Evolutionary conservation across 1,284 basidiomycete genomes (phyloP).

Genomic region (Volvariella volvacea): DNA sequence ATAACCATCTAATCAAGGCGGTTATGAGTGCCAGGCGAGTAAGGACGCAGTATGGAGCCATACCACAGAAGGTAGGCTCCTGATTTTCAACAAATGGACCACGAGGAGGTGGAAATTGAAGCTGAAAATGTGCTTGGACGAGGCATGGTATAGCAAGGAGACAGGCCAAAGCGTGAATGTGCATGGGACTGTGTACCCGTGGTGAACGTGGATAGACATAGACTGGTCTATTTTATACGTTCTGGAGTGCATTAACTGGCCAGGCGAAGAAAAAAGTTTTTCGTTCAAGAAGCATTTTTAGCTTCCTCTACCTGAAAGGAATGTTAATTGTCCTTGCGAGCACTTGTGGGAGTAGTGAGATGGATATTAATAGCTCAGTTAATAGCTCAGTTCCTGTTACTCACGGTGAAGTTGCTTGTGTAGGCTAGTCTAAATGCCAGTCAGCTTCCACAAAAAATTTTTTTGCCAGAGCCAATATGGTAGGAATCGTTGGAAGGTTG

Average conservation of each 20-base stretch:
- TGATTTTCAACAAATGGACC: slow-evolving; percentile 45
- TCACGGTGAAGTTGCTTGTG: too few species aligned
- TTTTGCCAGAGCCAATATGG: slow-evolving; percentile 2
- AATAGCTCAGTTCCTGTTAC: too few species aligned
- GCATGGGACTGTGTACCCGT: slow-evolving; percentile 26
- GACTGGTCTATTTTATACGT: not conserved
- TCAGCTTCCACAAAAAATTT: too few species aligned
- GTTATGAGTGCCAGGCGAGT: too few species aligned
- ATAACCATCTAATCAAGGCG: slow-evolving; percentile 42
- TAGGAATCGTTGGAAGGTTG: too few species aligned
- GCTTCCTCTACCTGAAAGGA: too few species aligned
- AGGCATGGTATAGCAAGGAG: slow-evolving; percentile 22
- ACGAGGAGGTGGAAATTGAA: slow-evolving; percentile 51
- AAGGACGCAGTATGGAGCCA: slow-evolving; percentile 11
- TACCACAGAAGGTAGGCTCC: slow-evolving; percentile 45
- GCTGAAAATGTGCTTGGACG: slow-evolving; percentile 52
- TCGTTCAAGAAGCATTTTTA: not conserved
- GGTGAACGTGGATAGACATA: not conserved
- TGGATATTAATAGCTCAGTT: too few species aligned
- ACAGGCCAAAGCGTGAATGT: slow-evolving; percentile 21
- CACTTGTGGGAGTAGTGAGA: too few species aligned
- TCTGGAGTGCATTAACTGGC: too few species aligned
- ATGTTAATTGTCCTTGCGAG: too few species aligned
- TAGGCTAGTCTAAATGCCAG: too few species aligned
- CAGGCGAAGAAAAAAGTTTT: slow-evolving; percentile 13